Evolutionary conservation across 805 yeast genomes (phyloP).

Genomic region (Myxozyma kluyveri): DNA sequence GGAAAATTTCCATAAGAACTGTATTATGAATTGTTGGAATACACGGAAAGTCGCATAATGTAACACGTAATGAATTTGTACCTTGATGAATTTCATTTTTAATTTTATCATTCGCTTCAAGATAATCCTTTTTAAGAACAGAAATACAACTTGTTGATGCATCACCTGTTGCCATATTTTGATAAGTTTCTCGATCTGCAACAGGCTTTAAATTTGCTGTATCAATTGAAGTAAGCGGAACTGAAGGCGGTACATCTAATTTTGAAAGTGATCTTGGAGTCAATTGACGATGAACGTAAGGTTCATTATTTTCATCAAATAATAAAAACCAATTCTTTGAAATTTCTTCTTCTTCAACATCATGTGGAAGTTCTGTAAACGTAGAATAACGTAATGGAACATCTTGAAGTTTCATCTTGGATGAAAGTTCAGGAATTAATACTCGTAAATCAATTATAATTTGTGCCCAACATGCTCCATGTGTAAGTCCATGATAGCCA

Average conservation of each 20-base stretch:
- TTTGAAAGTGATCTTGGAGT: neutral
- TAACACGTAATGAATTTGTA: slow-evolving; percentile 15
- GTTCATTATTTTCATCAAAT: slow-evolving; percentile 8
- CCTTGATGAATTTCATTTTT: slow-evolving; percentile 8
- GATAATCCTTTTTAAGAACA: neutral
- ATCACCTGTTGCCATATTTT: neutral
- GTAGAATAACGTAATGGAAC: slow-evolving; percentile 9
- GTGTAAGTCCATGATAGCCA: slow-evolving; percentile 5
- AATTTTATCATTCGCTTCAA: neutral
- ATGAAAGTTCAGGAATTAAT: slow-evolving; percentile 9
- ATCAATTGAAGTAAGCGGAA: neutral
- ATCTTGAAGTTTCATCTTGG: slow-evolving; percentile 1
- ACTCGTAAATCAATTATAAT: slow-evolving; percentile 11
- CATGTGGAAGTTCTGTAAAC: slow-evolving; percentile 3
- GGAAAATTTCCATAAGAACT: slow-evolving; percentile 9
- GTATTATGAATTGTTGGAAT: slow-evolving; percentile 21
- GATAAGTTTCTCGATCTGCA: neutral
- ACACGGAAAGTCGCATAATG: slow-evolving; percentile 22
- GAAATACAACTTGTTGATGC: slow-evolving; percentile 5
- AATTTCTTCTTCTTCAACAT: neutral
- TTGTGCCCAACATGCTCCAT: slow-evolving; percentile 1
- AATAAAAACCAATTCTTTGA: slow-evolving; percentile 15
- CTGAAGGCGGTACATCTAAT: neutral
- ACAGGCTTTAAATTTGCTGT: neutral
- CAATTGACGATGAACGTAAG: slow-evolving; percentile 6